Percentiles rank a stretch among this genome's conserved stretches.
Conservation (phyloP, 2,329 filamentous ascomycete genomes). For the Cladophialophora exuberans region DNA sequence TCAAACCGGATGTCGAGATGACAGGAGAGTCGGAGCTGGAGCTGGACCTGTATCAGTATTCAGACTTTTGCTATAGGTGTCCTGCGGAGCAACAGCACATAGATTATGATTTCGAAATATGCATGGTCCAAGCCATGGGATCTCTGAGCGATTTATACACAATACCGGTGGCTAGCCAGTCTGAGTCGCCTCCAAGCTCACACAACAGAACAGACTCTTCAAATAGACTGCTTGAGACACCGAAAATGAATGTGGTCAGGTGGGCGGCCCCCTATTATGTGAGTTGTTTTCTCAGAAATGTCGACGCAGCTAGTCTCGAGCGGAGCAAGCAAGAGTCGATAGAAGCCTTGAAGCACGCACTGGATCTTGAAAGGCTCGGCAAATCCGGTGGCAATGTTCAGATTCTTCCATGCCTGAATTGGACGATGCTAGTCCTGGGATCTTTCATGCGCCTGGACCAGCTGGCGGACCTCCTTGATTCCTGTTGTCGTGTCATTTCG, state of each 20-base stretch:
- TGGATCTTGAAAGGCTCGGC: conserved; percentile 20
- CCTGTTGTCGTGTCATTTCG: conserved; percentile 18
- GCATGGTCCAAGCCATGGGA: too few species aligned
- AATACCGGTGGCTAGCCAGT: too few species aligned
- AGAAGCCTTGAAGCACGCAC: conserved; percentile 9
- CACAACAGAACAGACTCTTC: too few species aligned
- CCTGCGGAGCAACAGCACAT: too few species aligned
- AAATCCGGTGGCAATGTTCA: too few species aligned
- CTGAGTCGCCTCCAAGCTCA: too few species aligned
- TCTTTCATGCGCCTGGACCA: conserved; percentile 8
- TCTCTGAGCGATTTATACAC: too few species aligned
- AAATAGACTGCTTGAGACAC: background rate
- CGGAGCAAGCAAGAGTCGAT: conserved; percentile 17
- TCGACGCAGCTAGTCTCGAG: background rate
- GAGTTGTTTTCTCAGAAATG: conserved; percentile 6
- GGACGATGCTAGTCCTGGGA: conserved; percentile 22
- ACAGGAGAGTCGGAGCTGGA: too few species aligned
- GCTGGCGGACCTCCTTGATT: conserved; percentile 18
- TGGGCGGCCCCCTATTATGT: conserved; percentile 20
- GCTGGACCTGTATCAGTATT: too few species aligned
- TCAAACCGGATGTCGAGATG: too few species aligned
- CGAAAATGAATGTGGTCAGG: conserved; percentile 15
- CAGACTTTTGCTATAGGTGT: too few species aligned
- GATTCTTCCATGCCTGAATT: conserved; percentile 22
- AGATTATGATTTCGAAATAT: too few species aligned